Evolutionary conservation across 108 stramenopile genomes (phyloP).

Genomic region (Discostella stelligeroides): DNA sequence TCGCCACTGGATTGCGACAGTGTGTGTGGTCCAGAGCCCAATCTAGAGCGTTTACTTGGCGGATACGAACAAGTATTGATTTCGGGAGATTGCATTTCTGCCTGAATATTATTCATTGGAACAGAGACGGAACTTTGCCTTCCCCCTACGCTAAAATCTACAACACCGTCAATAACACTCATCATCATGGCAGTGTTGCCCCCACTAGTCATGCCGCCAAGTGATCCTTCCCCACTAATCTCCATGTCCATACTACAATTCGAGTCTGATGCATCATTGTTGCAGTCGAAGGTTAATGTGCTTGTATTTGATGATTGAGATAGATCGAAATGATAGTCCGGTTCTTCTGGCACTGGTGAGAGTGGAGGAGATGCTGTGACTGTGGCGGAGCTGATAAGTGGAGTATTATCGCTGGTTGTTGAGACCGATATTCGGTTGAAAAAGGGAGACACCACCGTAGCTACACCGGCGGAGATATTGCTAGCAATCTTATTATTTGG

Average conservation of each 20-base stretch:
- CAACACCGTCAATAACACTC: too few species aligned
- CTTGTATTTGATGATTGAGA: slow-evolving; percentile 6
- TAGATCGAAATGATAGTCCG: neutral
- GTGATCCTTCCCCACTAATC: neutral
- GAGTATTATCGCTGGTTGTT: neutral
- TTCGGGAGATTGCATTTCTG: neutral
- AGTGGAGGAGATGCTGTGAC: neutral
- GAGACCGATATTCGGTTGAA: neutral
- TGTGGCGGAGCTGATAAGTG: too few species aligned
- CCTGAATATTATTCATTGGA: too few species aligned
- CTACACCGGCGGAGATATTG: neutral
- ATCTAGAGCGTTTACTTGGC: neutral
- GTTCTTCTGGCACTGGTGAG: slow-evolving; percentile 4
- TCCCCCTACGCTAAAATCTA: neutral
- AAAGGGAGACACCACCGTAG: slow-evolving; percentile 5
- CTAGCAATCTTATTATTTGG: neutral
- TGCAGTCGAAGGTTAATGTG: neutral
- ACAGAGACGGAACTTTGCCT: neutral
- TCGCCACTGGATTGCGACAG: neutral
- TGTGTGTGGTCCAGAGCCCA: neutral
- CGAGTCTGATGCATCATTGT: neutral
- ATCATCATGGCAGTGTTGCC: neutral
- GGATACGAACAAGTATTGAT: neutral
- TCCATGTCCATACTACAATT: neutral
- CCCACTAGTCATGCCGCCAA: neutral